A percentile compares a stretch with the other conserved stretches of the same genome.
Evolutionary conservation across 192 early-diverging fungal species (phyloP).

Genomic region (Backusella australiensis): DNA sequence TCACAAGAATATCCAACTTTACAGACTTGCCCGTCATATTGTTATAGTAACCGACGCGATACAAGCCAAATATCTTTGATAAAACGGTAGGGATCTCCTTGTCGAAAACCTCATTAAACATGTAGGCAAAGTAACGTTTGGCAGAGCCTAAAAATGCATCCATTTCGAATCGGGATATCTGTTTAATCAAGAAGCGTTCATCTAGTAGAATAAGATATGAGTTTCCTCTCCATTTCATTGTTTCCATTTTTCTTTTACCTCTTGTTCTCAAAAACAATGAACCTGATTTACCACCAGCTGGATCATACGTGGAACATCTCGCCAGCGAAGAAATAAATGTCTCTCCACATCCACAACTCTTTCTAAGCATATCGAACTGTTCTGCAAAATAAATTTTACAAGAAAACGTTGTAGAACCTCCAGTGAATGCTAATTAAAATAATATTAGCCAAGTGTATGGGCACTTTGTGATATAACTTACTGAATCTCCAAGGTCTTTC

Average conservation of each 20-base stretch:
- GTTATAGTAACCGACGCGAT: constrained; percentile 85
- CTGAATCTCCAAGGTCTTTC: constrained; percentile 8
- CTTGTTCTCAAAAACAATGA: constrained; percentile 86
- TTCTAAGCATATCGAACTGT: constrained; percentile 88
- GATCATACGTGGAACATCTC: constrained; percentile 80
- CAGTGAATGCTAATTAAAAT: constrained; percentile 55
- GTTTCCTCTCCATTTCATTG: too few species aligned
- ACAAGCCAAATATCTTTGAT: constrained; percentile 91
- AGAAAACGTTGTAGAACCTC: constrained; percentile 73
- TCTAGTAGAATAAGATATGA: constrained; percentile 46
- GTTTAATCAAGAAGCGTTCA: constrained; percentile 89
- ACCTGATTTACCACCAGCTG: constrained; percentile 89
- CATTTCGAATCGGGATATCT: constrained; percentile 80
- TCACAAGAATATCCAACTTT: constrained; percentile 89
- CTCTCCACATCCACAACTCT: constrained; percentile 81
- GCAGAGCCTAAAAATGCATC: constrained; percentile 89
- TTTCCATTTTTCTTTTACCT: constrained; percentile 34
- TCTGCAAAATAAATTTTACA: constrained; percentile 93
- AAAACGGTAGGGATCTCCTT: constrained; percentile 83
- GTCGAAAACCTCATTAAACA: constrained; percentile 79
- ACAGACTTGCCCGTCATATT: constrained; percentile 69
- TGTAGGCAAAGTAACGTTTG: constrained; percentile 84
- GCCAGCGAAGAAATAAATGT: constrained; percentile 84
- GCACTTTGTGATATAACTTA: not conserved
- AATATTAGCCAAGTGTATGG: not conserved